Percentiles rank a stretch among this genome's conserved stretches.
phyloP scores from a whole-genome alignment of 352 stramenopile species.

The Globisporangium orthogonon region DNA sequence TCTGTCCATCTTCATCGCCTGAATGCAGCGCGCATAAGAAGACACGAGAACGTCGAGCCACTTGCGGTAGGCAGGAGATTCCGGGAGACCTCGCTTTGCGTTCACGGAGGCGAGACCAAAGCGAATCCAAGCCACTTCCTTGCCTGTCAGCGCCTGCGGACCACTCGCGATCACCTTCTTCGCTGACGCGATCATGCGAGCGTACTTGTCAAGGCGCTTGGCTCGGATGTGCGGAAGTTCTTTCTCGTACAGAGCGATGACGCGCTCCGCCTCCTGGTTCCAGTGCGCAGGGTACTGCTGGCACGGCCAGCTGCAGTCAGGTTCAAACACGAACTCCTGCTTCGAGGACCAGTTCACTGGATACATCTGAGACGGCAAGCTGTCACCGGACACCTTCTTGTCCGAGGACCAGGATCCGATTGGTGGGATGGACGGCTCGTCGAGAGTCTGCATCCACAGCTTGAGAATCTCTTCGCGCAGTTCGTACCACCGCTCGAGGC shows the following conservation, averaged over 20 bases:
- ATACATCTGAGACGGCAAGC: slow-evolving; percentile 1
- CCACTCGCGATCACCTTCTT: neutral
- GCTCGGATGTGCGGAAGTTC: neutral
- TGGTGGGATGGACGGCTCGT: slow-evolving; percentile 1
- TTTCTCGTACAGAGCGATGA: slow-evolving; percentile 1
- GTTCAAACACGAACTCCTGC: neutral
- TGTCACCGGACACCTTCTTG: neutral
- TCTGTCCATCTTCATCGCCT: neutral
- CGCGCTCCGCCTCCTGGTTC: neutral
- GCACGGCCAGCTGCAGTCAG: slow-evolving; percentile 1
- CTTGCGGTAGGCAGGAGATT: neutral
- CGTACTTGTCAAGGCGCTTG: slow-evolving; percentile 1
- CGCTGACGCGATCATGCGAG: neutral
- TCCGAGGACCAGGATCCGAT: neutral
- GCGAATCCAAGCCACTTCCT: slow-evolving; percentile 10
- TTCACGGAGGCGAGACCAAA: slow-evolving; percentile 5
- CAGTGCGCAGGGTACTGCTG: slow-evolving; percentile 1
- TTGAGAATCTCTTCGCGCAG: slow-evolving; percentile 11
- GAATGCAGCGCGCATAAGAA: neutral
- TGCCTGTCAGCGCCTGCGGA: slow-evolving; percentile 4
- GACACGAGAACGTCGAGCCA: neutral
- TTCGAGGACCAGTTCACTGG: neutral
- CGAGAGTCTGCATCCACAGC: slow-evolving; percentile 14
- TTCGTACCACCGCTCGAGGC: neutral
- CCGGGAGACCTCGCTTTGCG: slow-evolving; percentile 10